A percentile compares a stretch with the other conserved stretches of the same genome.
These are phyloP conservation scores for Candida krabiensis DNA, from an alignment of 805 yeast genomes.

Conservation along the genomic window DNA sequence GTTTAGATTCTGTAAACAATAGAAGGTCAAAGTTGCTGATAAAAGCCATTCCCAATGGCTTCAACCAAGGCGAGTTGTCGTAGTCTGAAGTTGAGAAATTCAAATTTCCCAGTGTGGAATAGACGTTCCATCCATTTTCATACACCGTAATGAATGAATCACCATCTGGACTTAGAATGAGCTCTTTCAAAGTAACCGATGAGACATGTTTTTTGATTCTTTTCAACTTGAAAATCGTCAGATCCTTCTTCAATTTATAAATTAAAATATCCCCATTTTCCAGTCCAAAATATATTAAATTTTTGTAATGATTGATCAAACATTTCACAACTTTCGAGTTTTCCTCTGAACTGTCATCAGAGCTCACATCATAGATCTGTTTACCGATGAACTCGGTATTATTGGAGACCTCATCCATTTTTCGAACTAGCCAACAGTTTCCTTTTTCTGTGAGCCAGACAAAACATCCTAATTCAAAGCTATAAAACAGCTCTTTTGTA, in stretches of 20 bases:
- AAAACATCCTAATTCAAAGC: slow-evolving; percentile 26
- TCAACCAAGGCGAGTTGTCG: slow-evolving; percentile 25
- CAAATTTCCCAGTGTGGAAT: slow-evolving; percentile 48
- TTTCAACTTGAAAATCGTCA: slow-evolving; percentile 29
- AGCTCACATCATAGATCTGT: slow-evolving; percentile 18
- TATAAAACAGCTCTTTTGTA: slow-evolving; percentile 20
- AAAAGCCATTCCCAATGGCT: slow-evolving; percentile 18
- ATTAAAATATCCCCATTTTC: slow-evolving; percentile 36
- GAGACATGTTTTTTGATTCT: slow-evolving; percentile 37
- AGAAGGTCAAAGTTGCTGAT: slow-evolving; percentile 35
- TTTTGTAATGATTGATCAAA: slow-evolving; percentile 41
- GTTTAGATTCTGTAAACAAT: slow-evolving; percentile 28
- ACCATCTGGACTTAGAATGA: slow-evolving; percentile 28
- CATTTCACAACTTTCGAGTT: slow-evolving; percentile 22
- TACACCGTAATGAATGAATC: slow-evolving; percentile 27
- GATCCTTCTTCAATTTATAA: slow-evolving; percentile 37
- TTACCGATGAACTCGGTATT: slow-evolving; percentile 24
- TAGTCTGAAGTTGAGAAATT: slow-evolving; percentile 41
- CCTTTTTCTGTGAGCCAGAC: slow-evolving; percentile 32
- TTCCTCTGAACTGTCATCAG: background rate
- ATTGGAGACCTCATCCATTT: slow-evolving; percentile 10
- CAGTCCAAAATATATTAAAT: slow-evolving; percentile 40
- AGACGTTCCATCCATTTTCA: slow-evolving; percentile 47
- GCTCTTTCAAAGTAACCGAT: slow-evolving; percentile 31
- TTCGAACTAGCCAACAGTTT: slow-evolving; percentile 29